Base-by-base conservation (phyloP, 495 filamentous ascomycete species). In the Cenococcum geophilum region DNA sequence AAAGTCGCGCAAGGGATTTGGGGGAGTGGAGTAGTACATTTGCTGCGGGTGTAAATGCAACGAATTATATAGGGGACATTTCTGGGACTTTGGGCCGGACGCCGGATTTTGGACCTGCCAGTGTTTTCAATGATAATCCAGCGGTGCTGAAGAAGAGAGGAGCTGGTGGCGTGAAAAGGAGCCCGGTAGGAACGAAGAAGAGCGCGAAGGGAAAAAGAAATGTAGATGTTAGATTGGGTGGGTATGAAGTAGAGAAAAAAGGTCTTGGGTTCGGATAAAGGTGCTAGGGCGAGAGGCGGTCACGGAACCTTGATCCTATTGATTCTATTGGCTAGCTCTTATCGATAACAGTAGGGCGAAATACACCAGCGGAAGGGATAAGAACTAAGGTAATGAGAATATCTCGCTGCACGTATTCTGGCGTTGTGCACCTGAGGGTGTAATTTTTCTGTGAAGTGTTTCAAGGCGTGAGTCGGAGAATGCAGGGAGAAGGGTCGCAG, bases 21-120 rank as follows among this genome's bases (percentile, higher is more conserved):
- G 57, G 65, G 0, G 76, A 71, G 1, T 91, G 88, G 87, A 63
- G 84, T 4, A 63, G 58, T 16, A 83, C 72, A 0, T 91, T 86
- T 62, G 69, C 75, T 25, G 58, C 66, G 21, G 87, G 88, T 12
- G 71, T 90, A 53, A 77, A 80, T 70, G 73, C 86, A 0, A 74
- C 58, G 16, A 91, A 89, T 67, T 90, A 90, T 61, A 76, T 91
- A 35, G 88, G 88, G 8, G 85, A 90, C 69, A 83, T 89, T 54
- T 83, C 86, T 58, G 87, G 86, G 9, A 81, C 81, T 8, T 64
- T 89, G 40, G 85, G 86, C 14, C 85, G 84, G 5, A 66, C 67
- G 25, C 86, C 86, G 0, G 83, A 87, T 69, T 89, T 88, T 73
- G 86, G 86, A 0, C 80, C 82, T 0, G 82, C 80, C 0, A 76